Conservation (phyloP, 225 moss, liverwort and hornwort species). For the Anthoceros angustus region DNA sequence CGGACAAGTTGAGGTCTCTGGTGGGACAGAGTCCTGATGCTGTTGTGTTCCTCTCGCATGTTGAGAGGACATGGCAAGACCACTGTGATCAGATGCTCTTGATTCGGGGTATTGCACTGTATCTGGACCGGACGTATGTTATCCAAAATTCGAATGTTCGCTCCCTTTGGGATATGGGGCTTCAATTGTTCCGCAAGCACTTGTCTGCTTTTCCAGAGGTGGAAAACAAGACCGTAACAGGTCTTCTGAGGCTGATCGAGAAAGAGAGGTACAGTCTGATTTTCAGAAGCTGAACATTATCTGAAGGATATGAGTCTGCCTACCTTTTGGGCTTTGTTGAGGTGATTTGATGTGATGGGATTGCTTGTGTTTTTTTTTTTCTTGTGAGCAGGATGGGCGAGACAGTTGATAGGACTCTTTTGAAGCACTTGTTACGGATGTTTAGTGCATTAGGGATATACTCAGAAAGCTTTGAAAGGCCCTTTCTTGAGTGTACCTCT, state of each 20-base stretch:
- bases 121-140: conserved; percentile 94
- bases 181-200: conserved; percentile 91
- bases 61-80: conserved; percentile 98
- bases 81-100: conserved; percentile 99
- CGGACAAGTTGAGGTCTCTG: conserved; percentile 52
- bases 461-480: conserved; percentile 92
- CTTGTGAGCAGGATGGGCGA: conserved; percentile 74
- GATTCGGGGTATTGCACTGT: conserved; percentile 90
- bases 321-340: too few species aligned
- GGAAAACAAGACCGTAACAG: conserved; percentile 86
- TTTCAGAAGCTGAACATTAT: not conserved
- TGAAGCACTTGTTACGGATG: conserved; percentile 96
- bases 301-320: not conserved
- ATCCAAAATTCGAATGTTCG: conserved; percentile 91
- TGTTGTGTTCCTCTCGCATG: conserved; percentile 89
- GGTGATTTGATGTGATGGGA: not conserved
- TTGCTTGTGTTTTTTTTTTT: not conserved
- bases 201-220: conserved; percentile 88
- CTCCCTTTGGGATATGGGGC: conserved; percentile 97
- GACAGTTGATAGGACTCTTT: conserved; percentile 88
- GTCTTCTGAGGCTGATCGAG: conserved; percentile 79
- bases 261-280: conserved; percentile 65
- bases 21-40: conserved; percentile 88
- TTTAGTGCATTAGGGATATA: conserved; percentile 89
- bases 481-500: conserved; percentile 83